phyloP scores from a whole-genome alignment of 345 rosid species.

The Adansonia digitata region DNA sequence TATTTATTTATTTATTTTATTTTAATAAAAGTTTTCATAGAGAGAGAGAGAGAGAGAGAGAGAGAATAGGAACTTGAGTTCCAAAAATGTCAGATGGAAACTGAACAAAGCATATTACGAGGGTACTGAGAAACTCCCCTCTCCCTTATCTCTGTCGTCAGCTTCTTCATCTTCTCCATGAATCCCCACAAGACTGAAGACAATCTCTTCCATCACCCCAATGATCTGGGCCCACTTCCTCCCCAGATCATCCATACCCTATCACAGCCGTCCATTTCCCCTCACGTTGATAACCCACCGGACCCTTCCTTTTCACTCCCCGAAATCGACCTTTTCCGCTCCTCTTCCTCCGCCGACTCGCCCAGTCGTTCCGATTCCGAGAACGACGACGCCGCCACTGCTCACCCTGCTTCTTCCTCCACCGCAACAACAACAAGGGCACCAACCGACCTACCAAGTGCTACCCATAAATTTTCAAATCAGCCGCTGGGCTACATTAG shows the following conservation, averaged over 20 bases:
- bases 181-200: constrained; percentile 64
- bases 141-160: neutral
- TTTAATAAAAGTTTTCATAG: too few species aligned
- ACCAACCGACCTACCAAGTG: constrained; percentile 7
- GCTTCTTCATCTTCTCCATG: constrained; percentile 23
- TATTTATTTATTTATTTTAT: too few species aligned
- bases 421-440: too few species aligned
- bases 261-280: constrained; percentile 46
- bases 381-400: constrained; percentile 34
- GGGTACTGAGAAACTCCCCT: neutral
- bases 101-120: neutral
- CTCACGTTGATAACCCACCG: too few species aligned
- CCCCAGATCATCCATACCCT: constrained; percentile 32
- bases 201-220: constrained; percentile 45
- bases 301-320: constrained; percentile 51
- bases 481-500: constrained; percentile 39
- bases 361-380: constrained; percentile 52
- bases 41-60: too few species aligned
- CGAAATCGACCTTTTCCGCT: constrained; percentile 75
- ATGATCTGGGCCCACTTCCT: constrained; percentile 47
- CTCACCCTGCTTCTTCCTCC: constrained; percentile 15
- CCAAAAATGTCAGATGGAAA: too few species aligned
- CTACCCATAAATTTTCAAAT: constrained; percentile 22
- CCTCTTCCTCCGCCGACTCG: constrained; percentile 59
- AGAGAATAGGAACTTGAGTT: too few species aligned